Conservation (phyloP, 2,329 filamentous ascomycete species). For the Phyllosticta citriasiana region DNA sequence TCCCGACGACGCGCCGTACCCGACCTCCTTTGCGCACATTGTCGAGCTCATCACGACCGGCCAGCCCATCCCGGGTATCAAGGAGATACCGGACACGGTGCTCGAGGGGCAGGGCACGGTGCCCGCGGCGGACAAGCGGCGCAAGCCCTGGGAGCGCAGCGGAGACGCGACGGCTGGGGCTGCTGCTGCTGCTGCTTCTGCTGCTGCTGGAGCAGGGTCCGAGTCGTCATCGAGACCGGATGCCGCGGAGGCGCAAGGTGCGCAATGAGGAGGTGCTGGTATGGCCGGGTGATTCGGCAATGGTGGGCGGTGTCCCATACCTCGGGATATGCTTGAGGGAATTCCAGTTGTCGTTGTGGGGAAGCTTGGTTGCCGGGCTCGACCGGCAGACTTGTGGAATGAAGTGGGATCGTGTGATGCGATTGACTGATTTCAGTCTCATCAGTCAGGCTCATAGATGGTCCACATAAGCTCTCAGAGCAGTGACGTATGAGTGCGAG, state of each 20-base stretch:
- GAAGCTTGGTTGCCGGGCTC: too few species aligned
- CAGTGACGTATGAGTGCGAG: too few species aligned
- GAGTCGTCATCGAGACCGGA: background rate
- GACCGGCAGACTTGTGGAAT: too few species aligned
- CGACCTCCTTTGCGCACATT: conserved; percentile 74
- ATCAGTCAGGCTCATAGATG: too few species aligned
- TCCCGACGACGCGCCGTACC: conserved; percentile 53
- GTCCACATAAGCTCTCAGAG: too few species aligned
- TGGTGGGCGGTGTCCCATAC: background rate
- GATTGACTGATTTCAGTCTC: too few species aligned
- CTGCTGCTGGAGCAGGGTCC: background rate
- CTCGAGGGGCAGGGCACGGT: conserved; percentile 57
- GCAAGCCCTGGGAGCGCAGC: conserved; percentile 67
- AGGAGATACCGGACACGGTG: conserved; percentile 73
- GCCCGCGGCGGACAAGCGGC: conserved; percentile 42
- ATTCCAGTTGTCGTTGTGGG: too few species aligned
- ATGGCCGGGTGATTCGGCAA: background rate
- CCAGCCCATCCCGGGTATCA: conserved; percentile 76
- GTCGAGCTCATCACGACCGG: conserved; percentile 76
- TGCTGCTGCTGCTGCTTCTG: background rate
- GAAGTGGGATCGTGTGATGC: too few species aligned
- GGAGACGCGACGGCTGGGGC: background rate
- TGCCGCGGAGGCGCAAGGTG: background rate
- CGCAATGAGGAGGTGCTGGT: background rate
- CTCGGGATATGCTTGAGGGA: too few species aligned